phyloP scores from a whole-genome alignment of 2,329 filamentous ascomycete genomes.

The Blastomyces gilchristii region DNA sequence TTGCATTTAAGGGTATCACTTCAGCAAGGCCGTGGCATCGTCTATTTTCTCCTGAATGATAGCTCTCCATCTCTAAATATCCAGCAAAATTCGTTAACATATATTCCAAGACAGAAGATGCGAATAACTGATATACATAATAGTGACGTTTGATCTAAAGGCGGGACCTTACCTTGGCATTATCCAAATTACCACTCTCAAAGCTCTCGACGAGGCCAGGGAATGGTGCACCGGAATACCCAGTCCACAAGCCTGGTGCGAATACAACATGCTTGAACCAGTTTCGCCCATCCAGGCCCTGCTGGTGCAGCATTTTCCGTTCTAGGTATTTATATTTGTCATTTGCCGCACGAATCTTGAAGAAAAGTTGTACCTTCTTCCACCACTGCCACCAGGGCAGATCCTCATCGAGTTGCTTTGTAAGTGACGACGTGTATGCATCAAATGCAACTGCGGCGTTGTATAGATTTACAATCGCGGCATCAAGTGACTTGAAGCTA shows the following conservation, averaged over 20 bases:
- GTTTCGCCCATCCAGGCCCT: slow-evolving; percentile 63
- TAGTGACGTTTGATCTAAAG: not conserved
- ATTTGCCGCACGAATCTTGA: slow-evolving; percentile 59
- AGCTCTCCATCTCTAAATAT: slow-evolving; percentile 31
- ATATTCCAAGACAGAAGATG: not conserved
- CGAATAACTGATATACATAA: not conserved
- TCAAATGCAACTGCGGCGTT: slow-evolving; percentile 44
- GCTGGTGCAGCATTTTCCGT: slow-evolving; percentile 62
- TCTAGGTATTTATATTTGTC: slow-evolving; percentile 76
- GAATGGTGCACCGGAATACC: slow-evolving; percentile 66
- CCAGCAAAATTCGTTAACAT: slow-evolving; percentile 9
- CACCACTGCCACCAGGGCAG: slow-evolving; percentile 73
- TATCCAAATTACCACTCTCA: slow-evolving; percentile 40
- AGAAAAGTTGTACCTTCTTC: slow-evolving; percentile 54
- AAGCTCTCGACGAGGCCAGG: slow-evolving; percentile 55
- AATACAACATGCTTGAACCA: slow-evolving; percentile 98
- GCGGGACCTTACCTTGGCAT: slow-evolving; percentile 41
- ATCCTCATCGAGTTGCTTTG: slow-evolving; percentile 40
- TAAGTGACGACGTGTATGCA: slow-evolving; percentile 38
- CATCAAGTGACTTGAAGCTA: slow-evolving; percentile 39
- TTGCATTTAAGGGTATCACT: not conserved
- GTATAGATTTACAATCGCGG: slow-evolving; percentile 40
- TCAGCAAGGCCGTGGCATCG: slow-evolving; percentile 18
- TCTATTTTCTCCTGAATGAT: slow-evolving; percentile 31
- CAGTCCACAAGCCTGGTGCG: slow-evolving; percentile 83